A percentile compares a stretch with the other conserved stretches of the same genome.
Conservation (phyloP, 1,284 basidiomycete genomes). For the Neolentinus lepideus region DNA sequence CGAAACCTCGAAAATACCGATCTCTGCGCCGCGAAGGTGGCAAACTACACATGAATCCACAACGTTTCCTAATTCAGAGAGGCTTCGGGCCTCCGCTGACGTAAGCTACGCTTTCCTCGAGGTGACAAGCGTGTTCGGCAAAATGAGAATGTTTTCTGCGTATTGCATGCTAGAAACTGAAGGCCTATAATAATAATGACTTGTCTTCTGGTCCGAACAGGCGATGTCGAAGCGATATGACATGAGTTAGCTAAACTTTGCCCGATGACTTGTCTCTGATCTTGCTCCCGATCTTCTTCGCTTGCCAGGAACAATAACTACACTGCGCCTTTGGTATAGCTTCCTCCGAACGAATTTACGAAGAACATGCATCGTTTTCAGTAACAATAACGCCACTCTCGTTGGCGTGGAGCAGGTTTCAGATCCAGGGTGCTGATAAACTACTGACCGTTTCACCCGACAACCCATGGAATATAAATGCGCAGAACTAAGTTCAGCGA, state of each 20-base stretch:
- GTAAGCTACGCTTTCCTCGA: not conserved
- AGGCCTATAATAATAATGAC: no score
- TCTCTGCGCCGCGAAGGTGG: not conserved
- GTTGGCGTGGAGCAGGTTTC: not conserved
- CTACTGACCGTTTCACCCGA: not conserved
- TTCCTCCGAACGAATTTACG: not conserved
- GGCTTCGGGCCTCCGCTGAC: not conserved
- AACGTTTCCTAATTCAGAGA: not conserved
- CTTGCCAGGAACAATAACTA: constrained; percentile 1
- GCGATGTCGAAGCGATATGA: not conserved
- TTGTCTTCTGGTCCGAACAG: not conserved
- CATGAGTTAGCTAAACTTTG: not conserved
- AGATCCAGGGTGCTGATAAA: not conserved
- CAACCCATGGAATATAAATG: not conserved
- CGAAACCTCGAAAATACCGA: no score
- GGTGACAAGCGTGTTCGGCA: not conserved
- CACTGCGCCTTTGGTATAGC: not conserved
- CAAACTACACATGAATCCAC: not conserved
- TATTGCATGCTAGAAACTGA: no score
- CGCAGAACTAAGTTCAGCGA: no score
- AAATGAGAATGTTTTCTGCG: not conserved
- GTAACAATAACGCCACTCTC: not conserved
- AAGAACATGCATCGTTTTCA: not conserved
- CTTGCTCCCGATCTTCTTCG: not conserved
- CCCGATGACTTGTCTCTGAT: not conserved